Percentiles rank a stretch among this genome's conserved stretches.
These are phyloP conservation scores for Kodamaea sp. DNA, from an alignment of 1,139 yeast genomes.

Conservation along the genomic window DNA sequence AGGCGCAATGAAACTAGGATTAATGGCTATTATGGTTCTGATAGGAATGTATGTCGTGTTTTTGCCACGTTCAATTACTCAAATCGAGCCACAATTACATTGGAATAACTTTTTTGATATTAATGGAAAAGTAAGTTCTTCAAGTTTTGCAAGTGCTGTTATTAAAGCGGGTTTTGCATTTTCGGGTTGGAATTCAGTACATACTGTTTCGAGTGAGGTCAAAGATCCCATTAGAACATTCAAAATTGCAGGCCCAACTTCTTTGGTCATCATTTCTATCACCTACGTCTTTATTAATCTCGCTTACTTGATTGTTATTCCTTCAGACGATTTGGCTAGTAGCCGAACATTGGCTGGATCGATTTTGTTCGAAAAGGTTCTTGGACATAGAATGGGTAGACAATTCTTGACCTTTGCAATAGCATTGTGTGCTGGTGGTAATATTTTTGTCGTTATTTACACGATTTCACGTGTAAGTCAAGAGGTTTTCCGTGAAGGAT, in stretches of 20 bases:
- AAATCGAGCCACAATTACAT: slow-evolving; percentile 39
- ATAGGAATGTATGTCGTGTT: slow-evolving; percentile 50
- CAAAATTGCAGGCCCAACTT: slow-evolving; percentile 58
- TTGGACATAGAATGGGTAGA: slow-evolving; percentile 51
- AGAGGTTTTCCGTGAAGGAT: slow-evolving; percentile 63
- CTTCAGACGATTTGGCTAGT: slow-evolving; percentile 48
- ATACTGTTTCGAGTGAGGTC: slow-evolving; percentile 58
- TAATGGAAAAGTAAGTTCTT: slow-evolving; percentile 30
- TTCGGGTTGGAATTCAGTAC: slow-evolving; percentile 64
- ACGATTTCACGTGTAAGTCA: slow-evolving; percentile 60
- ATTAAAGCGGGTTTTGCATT: slow-evolving; percentile 59
- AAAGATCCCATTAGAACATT: slow-evolving; percentile 55
- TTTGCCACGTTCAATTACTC: slow-evolving; percentile 41
- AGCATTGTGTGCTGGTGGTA: slow-evolving; percentile 60
- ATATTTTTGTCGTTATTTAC: slow-evolving; percentile 59
- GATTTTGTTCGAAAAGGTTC: slow-evolving; percentile 50
- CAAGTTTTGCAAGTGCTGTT: slow-evolving; percentile 53
- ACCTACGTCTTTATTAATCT: slow-evolving; percentile 54
- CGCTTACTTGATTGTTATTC: slow-evolving; percentile 54
- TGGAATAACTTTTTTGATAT: slow-evolving; percentile 28
- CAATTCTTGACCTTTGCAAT: slow-evolving; percentile 53
- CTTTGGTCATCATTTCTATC: slow-evolving; percentile 44
- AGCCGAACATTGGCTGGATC: slow-evolving; percentile 62
- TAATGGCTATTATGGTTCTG: slow-evolving; percentile 45
- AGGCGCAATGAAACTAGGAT: slow-evolving; percentile 51